These are phyloP conservation scores for Coleophoma crateriformis DNA, from an alignment of 2,329 filamentous ascomycete genomes.

Conservation along the genomic window DNA sequence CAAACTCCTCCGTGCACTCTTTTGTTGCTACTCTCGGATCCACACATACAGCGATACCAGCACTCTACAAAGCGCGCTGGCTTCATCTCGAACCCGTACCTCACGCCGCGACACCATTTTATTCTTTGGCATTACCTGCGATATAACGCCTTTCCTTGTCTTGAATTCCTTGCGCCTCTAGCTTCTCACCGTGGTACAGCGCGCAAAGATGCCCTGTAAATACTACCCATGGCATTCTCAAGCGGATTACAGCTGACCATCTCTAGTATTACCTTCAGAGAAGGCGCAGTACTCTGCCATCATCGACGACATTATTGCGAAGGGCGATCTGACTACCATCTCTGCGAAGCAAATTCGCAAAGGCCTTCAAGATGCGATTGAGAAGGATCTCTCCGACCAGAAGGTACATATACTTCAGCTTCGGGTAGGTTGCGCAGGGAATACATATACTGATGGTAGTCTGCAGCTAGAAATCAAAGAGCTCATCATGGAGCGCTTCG, in stretches of 20 bases:
- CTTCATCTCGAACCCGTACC: no score
- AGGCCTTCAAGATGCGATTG: constrained; percentile 23
- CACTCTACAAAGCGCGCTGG: no score
- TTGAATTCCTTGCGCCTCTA: no score
- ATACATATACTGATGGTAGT: background rate
- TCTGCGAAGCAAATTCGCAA: constrained; percentile 32
- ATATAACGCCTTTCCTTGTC: no score
- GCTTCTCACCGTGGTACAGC: no score
- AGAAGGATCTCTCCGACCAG: constrained; percentile 28
- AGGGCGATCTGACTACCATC: constrained; percentile 29
- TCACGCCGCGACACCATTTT: no score
- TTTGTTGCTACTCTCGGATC: no score
- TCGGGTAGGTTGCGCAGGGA: no score
- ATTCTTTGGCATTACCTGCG: no score
- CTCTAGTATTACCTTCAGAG: constrained; percentile 22
- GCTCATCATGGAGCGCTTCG: constrained; percentile 51
- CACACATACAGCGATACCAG: no score
- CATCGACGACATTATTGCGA: constrained; percentile 31
- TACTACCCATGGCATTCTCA: background rate
- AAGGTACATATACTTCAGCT: constrained; percentile 21
- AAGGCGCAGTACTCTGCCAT: constrained; percentile 27
- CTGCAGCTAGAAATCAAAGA: constrained; percentile 42
- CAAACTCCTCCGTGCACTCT: no score
- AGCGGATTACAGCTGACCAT: constrained; percentile 2
- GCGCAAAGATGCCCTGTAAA: background rate